Conservation (phyloP, 371 early-diverging fungal genomes). For the Mortierella sp. region DNA sequence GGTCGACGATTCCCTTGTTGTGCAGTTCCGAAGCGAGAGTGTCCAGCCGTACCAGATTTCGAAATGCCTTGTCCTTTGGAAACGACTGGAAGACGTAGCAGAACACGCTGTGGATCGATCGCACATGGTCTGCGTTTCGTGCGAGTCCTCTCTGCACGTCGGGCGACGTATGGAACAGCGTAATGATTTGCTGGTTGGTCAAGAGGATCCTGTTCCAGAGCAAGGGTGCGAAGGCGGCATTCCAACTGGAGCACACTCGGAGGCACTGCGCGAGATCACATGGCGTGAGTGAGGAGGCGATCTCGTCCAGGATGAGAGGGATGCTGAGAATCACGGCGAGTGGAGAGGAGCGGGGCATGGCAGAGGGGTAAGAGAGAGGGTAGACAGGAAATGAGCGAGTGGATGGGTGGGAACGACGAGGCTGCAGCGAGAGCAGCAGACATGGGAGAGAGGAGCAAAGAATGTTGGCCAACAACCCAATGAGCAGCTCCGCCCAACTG, state of each 20-base stretch:
- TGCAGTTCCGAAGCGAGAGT: slow-evolving; percentile 34
- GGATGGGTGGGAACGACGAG: no score
- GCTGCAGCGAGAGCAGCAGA: no score
- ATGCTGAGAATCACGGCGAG: slow-evolving; percentile 5
- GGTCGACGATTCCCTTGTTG: slow-evolving; percentile 41
- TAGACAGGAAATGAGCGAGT: not conserved
- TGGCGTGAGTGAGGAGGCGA: slow-evolving; percentile 4
- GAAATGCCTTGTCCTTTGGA: not conserved
- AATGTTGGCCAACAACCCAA: not conserved
- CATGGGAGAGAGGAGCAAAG: not conserved
- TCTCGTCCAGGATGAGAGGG: slow-evolving; percentile 17
- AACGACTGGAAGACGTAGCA: slow-evolving; percentile 22
- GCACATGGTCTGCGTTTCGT: slow-evolving; percentile 15
- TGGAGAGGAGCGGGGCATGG: slow-evolving; percentile 1
- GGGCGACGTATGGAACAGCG: slow-evolving; percentile 12
- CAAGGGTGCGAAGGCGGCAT: slow-evolving; percentile 10
- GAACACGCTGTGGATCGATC: slow-evolving; percentile 13
- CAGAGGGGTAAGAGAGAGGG: not conserved
- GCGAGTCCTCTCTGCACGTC: slow-evolving; percentile 10
- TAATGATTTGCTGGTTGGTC: slow-evolving; percentile 2
- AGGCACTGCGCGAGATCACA: slow-evolving; percentile 1
- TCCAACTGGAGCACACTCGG: slow-evolving; percentile 7
- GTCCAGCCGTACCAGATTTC: slow-evolving; percentile 10
- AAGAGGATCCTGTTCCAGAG: slow-evolving; percentile 17
- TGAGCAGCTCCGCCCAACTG: no score